Evolutionary conservation across 371 early-diverging fungal species (phyloP).

Genomic region (Mortierella sp.): DNA sequence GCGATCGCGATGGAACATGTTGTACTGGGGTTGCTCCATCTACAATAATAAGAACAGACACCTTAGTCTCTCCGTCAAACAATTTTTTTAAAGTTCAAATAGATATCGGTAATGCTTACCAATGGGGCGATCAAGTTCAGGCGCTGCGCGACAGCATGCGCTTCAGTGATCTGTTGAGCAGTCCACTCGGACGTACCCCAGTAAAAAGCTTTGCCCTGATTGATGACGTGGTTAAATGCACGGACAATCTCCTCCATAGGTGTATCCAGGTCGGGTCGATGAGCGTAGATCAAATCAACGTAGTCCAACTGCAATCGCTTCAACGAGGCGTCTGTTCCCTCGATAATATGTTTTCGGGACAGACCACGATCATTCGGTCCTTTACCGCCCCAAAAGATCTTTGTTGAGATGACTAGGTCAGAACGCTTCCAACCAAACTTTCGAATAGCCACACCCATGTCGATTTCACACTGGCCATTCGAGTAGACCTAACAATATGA

Average conservation of each 20-base stretch:
- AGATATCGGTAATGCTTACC: slow-evolving; percentile 36
- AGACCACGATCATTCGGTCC: slow-evolving; percentile 88
- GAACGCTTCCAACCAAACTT: slow-evolving; percentile 77
- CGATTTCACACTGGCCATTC: slow-evolving; percentile 83
- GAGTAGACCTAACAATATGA: slow-evolving; percentile 30
- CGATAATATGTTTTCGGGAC: slow-evolving; percentile 88
- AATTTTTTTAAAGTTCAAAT: neutral
- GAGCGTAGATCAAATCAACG: slow-evolving; percentile 88
- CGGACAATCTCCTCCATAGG: slow-evolving; percentile 91
- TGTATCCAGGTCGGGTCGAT: slow-evolving; percentile 78
- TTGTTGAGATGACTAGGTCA: slow-evolving; percentile 85
- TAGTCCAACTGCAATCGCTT: slow-evolving; percentile 83
- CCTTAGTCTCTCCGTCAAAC: neutral
- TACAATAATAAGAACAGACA: slow-evolving; percentile 8
- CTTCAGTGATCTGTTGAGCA: slow-evolving; percentile 83
- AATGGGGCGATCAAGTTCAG: slow-evolving; percentile 80
- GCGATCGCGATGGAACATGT: slow-evolving; percentile 87
- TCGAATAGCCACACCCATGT: slow-evolving; percentile 84
- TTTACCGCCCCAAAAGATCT: slow-evolving; percentile 87
- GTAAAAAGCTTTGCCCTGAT: slow-evolving; percentile 87
- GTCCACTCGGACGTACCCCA: slow-evolving; percentile 93
- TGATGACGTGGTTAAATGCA: slow-evolving; percentile 88
- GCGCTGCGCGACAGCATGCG: slow-evolving; percentile 76
- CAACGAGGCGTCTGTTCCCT: slow-evolving; percentile 83
- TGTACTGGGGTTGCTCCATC: slow-evolving; percentile 89